Base-by-base conservation (phyloP, 148 eudicot species). In the Suaeda aralocaspica region DNA sequence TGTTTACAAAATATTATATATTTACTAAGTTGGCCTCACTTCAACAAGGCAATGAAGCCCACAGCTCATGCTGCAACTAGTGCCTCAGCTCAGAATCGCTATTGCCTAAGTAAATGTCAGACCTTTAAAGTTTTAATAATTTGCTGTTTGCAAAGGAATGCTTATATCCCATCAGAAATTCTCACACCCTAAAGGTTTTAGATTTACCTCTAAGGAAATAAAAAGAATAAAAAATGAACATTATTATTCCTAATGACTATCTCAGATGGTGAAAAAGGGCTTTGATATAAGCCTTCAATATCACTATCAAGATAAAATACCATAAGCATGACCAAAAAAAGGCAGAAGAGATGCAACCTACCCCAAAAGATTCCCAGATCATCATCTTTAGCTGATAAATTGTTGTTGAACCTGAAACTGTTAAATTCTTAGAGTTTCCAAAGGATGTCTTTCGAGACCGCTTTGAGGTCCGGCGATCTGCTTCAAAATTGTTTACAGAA, bases 301-400 rank as follows among this genome's bases (percentile, higher is more conserved):
- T 48, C 7, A 66, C 0, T 50, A 0, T 53, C 33, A 60, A 60
- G 5, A 33, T 9, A 33, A 19, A 16, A 5, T 19, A 29, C n/a
- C 29, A 45, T 16, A 18, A 41, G 5, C 24, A 30, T 55, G 16
- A 33, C 15, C 51, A 64, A 50, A 22, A 15, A 70, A 25, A 14
- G 25, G 55, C 22, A 36, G 28, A 52, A 69, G 60, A 76, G 21
- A 81, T 56, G 79, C 14, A 82, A 66, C 88, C 44, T 89, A 95
- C 99, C 91, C 99, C 99, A 74, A 95, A 89, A n/a, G 93, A 86
- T 79, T 95, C 97, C 99, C 99, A 95, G 75, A 95, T 91, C 97
- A 95, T 95, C 99, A 95, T 95, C 76, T 91, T 95, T 65, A 95
- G 77, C 68, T 89, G 91, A 77, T 95, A 95, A 39, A 95, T 64